phyloP scores from a whole-genome alignment of 371 early-diverging fungal genomes.

The Mortierella sp. region DNA sequence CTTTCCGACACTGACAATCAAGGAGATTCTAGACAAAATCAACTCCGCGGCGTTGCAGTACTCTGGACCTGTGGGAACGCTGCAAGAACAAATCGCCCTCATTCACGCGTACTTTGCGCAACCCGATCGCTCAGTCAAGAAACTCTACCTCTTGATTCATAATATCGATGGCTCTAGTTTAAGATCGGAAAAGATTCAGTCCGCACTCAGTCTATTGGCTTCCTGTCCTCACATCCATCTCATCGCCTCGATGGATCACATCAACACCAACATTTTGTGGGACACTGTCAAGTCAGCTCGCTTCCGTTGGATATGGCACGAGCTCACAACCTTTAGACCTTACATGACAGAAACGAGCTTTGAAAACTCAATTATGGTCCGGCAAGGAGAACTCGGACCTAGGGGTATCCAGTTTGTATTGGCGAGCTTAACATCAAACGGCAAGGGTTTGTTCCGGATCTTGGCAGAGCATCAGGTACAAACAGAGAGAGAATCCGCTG shows the following conservation, averaged over 20 bases:
- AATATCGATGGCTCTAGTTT: constrained; percentile 91
- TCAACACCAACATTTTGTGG: constrained; percentile 91
- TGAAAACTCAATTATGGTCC: constrained; percentile 81
- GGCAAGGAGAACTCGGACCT: constrained; percentile 67
- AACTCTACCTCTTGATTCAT: constrained; percentile 85
- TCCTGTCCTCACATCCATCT: constrained; percentile 76
- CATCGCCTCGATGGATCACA: constrained; percentile 92
- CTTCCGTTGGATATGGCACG: constrained; percentile 92
- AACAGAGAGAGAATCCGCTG: constrained; percentile 59
- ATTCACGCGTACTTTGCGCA: constrained; percentile 74
- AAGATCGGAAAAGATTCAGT: constrained; percentile 79
- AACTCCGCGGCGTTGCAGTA: constrained; percentile 62
- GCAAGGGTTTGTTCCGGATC: constrained; percentile 82
- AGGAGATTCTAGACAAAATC: constrained; percentile 77
- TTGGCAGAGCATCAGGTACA: constrained; percentile 80
- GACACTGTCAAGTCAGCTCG: constrained; percentile 76
- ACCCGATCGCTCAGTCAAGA: constrained; percentile 61
- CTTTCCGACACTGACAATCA: constrained; percentile 81
- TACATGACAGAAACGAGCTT: constrained; percentile 87
- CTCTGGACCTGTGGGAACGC: constrained; percentile 58
- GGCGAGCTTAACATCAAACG: constrained; percentile 85
- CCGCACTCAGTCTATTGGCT: constrained; percentile 76
- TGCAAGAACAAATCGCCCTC: constrained; percentile 74
- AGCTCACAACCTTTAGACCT: constrained; percentile 86
- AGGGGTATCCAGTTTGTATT: constrained; percentile 88